These are phyloP conservation scores for Sporobolus alterniflorus DNA, from an alignment of 202 grass and related monocot species.

Conservation along the genomic window DNA sequence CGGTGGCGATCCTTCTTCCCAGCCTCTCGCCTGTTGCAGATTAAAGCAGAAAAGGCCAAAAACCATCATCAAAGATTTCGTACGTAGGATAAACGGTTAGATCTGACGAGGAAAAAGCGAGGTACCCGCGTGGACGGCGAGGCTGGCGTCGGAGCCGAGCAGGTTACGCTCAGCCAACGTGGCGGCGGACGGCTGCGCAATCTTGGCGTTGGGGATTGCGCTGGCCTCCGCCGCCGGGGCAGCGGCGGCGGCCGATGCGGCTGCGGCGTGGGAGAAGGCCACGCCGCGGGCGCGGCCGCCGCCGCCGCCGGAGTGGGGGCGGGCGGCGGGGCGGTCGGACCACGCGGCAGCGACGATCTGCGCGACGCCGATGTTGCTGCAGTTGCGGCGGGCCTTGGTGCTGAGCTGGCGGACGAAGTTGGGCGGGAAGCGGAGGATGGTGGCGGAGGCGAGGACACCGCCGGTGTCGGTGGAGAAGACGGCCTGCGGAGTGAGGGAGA, in stretches of 20 bases:
- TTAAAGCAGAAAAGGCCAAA: not conserved
- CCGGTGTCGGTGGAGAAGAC: slow-evolving; percentile 43
- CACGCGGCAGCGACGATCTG: slow-evolving; percentile 99
- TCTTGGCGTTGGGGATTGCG: slow-evolving; percentile 63
- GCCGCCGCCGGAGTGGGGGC: slow-evolving; percentile 56
- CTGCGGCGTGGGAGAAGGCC: slow-evolving; percentile 51
- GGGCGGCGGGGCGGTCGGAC: slow-evolving; percentile 57
- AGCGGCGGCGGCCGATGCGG: slow-evolving; percentile 49
- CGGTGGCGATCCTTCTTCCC: slow-evolving; percentile 84
- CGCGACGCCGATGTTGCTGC: slow-evolving; percentile 99
- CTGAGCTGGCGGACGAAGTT: slow-evolving; percentile 99
- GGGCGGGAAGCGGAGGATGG: slow-evolving; percentile 95
- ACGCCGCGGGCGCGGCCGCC: slow-evolving; percentile 49
- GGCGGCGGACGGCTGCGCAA: slow-evolving; percentile 62
- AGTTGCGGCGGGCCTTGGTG: slow-evolving; percentile 98
- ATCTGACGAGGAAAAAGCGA: slow-evolving; percentile 38
- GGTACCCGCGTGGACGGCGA: slow-evolving; percentile 94
- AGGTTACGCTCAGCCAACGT: slow-evolving; percentile 58
- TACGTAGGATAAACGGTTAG: not conserved
- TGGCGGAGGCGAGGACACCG: slow-evolving; percentile 49
- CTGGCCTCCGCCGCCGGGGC: slow-evolving; percentile 48
- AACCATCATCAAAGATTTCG: not conserved
- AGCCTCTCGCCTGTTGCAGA: slow-evolving; percentile 82
- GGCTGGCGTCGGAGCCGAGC: slow-evolving; percentile 93
- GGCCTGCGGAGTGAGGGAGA: slow-evolving; percentile 50